phyloP scores from a whole-genome alignment of 2,329 filamentous ascomycete species.

The Lachnellula cervina region DNA sequence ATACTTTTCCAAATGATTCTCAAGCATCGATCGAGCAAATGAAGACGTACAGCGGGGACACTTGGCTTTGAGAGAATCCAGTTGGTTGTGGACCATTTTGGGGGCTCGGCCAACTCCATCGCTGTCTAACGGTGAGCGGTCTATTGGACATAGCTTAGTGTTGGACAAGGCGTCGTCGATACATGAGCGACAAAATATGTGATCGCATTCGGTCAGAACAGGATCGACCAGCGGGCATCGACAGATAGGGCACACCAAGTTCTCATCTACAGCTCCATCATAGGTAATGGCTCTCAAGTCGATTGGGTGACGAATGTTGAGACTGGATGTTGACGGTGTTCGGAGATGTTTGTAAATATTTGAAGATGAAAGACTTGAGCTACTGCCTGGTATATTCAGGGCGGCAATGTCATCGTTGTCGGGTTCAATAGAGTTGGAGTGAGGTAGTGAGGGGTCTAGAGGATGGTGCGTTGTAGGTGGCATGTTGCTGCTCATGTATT shows the following conservation, averaged over 20 bases:
- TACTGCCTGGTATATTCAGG: slow-evolving; percentile 10
- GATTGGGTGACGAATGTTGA: slow-evolving; percentile 20
- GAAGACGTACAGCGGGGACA: slow-evolving; percentile 54
- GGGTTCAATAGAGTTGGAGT: not conserved
- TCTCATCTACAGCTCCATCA: slow-evolving; percentile 32
- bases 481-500: not conserved
- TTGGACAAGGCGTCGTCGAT: slow-evolving; percentile 41
- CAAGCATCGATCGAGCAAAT: slow-evolving; percentile 49
- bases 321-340: slow-evolving; percentile 1
- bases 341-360: not conserved
- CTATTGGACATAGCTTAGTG: slow-evolving; percentile 51
- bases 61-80: slow-evolving; percentile 54
- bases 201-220: slow-evolving; percentile 57
- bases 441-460: slow-evolving; percentile 4
- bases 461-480: not conserved
- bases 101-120: slow-evolving; percentile 30
- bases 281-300: slow-evolving; percentile 36
- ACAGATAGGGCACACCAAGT: slow-evolving; percentile 43
- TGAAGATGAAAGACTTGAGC: slow-evolving; percentile 6
- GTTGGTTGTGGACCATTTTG: slow-evolving; percentile 53
- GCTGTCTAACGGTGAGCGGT: slow-evolving; percentile 43
- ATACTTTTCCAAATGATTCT: slow-evolving; percentile 51
- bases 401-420: not conserved
- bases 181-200: slow-evolving; percentile 60
- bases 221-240: slow-evolving; percentile 56